phyloP scores from a whole-genome alignment of 371 early-diverging fungal species.

The Actinomucor elegans region DNA sequence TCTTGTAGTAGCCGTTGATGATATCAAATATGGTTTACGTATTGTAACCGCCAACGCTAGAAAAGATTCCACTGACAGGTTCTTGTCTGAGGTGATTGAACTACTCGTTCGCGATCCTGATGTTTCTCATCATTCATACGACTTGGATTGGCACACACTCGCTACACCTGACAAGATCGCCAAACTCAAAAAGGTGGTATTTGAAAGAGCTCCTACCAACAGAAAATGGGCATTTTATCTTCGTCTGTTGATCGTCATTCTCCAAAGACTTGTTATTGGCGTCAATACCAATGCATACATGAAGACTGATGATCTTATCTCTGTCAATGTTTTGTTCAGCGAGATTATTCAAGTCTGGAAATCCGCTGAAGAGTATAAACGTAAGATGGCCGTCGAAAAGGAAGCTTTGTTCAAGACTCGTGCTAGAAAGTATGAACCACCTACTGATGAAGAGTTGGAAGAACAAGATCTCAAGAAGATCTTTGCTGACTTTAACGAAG shows the following conservation, averaged over 20 bases:
- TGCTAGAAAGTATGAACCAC: conserved; percentile 60
- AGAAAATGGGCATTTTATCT: conserved; percentile 69
- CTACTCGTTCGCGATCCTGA: conserved; percentile 48
- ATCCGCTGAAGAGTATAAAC: conserved; percentile 68
- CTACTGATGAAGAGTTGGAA: conserved; percentile 73
- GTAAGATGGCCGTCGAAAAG: conserved; percentile 67
- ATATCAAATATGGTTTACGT: conserved; percentile 79
- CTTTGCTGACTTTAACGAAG: conserved; percentile 78
- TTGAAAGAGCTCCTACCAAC: conserved; percentile 48
- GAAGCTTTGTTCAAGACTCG: conserved; percentile 76
- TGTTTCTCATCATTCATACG: conserved; percentile 32
- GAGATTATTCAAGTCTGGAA: conserved; percentile 75
- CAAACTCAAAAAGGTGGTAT: conserved; percentile 50
- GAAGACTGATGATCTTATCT: conserved; percentile 45
- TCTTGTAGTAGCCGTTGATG: conserved; percentile 64
- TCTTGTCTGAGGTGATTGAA: conserved; percentile 43
- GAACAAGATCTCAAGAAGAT: conserved; percentile 68
- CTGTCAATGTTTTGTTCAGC: conserved; percentile 56
- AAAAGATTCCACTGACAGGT: conserved; percentile 27
- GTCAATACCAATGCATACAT: conserved; percentile 60
- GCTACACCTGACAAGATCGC: conserved; percentile 44
- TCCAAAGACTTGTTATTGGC: conserved; percentile 53
- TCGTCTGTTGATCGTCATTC: conserved; percentile 57
- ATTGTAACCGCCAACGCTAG: conserved; percentile 44
- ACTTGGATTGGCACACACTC: conserved; percentile 47